A percentile compares a stretch with the other conserved stretches of the same genome.
Evolutionary conservation across 768 basidiomycete species (phyloP).

Genomic region (Boletus subparvulus): DNA sequence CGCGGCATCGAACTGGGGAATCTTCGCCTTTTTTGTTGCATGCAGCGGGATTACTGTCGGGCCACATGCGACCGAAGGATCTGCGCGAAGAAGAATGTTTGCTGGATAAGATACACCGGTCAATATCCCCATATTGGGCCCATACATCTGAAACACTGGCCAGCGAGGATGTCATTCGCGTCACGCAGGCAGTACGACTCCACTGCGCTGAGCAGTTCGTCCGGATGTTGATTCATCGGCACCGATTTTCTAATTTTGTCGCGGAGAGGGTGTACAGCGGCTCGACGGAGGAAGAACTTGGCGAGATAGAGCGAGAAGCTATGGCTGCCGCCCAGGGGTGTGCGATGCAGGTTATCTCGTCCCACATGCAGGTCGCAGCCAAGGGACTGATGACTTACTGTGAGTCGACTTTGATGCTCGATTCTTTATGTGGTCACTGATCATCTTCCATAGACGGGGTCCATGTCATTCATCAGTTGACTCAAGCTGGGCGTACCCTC

Average conservation of each 20-base stretch:
- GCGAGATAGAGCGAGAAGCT: constrained; percentile 73
- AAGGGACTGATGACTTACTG: constrained; percentile 94
- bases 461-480: constrained; percentile 93
- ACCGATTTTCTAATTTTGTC: constrained; percentile 76
- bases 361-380: constrained; percentile 82
- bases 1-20: constrained; percentile 53
- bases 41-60: constrained; percentile 67
- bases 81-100: constrained; percentile 78
- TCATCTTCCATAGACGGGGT: constrained; percentile 66
- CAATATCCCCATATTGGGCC: constrained; percentile 74
- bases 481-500: constrained; percentile 88
- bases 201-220: constrained; percentile 88
- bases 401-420: constrained; percentile 41
- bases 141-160: constrained; percentile 79
- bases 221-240: constrained; percentile 84
- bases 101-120: constrained; percentile 74
- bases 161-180: constrained; percentile 82
- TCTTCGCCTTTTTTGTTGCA: constrained; percentile 75
- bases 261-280: constrained; percentile 60
- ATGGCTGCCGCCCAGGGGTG: constrained; percentile 74
- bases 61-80: constrained; percentile 58
- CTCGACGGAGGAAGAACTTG: constrained; percentile 50
- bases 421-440: constrained; percentile 10
- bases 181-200: constrained; percentile 85
- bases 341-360: constrained; percentile 78